Evolutionary conservation across 768 basidiomycete genomes (phyloP), one percentile per base, ranked within the genome.

Genomic region (Boletus eberwhitei): DNA sequence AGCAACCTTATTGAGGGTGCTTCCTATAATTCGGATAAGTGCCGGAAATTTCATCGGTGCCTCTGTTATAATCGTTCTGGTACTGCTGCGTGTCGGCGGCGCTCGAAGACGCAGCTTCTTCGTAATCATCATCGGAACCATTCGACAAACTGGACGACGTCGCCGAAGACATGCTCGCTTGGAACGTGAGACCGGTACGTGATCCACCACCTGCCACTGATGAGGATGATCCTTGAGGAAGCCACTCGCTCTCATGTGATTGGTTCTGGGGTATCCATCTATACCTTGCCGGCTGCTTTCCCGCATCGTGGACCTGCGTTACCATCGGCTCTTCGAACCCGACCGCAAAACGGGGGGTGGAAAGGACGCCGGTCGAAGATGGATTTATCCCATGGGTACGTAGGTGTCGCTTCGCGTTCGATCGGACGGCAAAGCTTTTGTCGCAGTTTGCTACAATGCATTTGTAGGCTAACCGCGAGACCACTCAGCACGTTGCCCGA

Each of bases 361-460:
- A 57, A 22, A 68, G 57, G 41, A 47, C 14, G 16, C 53, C 65
- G n/a, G 56, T 38, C 13, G 60, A 53, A 13, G 67, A 59, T 14
- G 66, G 67, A 53, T 65, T 63, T 40, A 85, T 76, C 24, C 86
- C 86, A 59, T 92, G 89, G 2, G 86, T 90, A 42, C 87, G 85
- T 36, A 88, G 77, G 63, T 92, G 89, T 34, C 89, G 80, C 67
- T 84, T 88, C 16, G 88, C 88, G 61, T 92, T 92, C 8, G 89
- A 91, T 13, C 87, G 82, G 17, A 91, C 88, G 19, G 86, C 83
- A 62, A 91, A 92, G 4, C 76, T 78, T 64, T 86, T 85, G 31
- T 73, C 70, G 65, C 90, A 92, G 34, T 77, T 76, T 14, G 79
- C 73, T 46, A 84, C 82, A 0, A 72, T 77, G 63, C 89, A 92